Evolutionary conservation across 2,329 filamentous ascomycete species (phyloP), one percentile per base, ranked within the genome.

Genomic region (Macrophomina phaseolina): DNA sequence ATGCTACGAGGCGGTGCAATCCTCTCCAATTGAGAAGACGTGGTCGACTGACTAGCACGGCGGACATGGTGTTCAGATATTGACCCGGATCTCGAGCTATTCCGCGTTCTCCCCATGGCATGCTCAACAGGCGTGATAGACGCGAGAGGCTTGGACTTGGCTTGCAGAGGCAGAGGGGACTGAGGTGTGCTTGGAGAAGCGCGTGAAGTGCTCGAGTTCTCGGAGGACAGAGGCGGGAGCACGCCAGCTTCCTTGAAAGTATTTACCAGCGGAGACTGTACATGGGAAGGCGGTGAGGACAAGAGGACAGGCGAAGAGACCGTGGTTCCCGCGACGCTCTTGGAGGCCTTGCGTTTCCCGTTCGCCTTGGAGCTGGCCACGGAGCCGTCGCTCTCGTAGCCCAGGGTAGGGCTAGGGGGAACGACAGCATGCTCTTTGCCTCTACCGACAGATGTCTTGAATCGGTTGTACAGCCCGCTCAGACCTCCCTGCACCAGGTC

Each of bases 401-500:
- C 58, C n/a, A 38, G 32, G 73, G 69, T 42, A 73, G 72, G 68
- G 73, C 79, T 55, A 74, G 72, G 45, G 73, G 75, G 38, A 73
- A 73, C 62, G 77, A 76, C 38, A 5, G 79, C 78, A 63, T 79
- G 82, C 66, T 88, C 86, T 70, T 87, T 90, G 51, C 85, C 86
- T 14, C 84, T 91, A 16, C 90, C 90, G n/a, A 96, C 92, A 0
- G 90, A 93, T 66, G 92, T 92, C 75, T 90, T 89, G 72, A 98
- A 85, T 45, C 93, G 89, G 78, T 87, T 95, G 78, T 97, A 98
- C 45, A 98, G 82, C 0, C 94, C 93, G 74, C 91, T 97, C 55
- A 98, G 83, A 4, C 94, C 93, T 78, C 94, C 91, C 69, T 95
- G 92, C 28, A 95, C 88, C 48, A 91, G 79, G 67, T 97, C 93